Evolutionary conservation across 805 yeast genomes (phyloP).

Genomic region (Lipomyces spencermartinsiae): DNA sequence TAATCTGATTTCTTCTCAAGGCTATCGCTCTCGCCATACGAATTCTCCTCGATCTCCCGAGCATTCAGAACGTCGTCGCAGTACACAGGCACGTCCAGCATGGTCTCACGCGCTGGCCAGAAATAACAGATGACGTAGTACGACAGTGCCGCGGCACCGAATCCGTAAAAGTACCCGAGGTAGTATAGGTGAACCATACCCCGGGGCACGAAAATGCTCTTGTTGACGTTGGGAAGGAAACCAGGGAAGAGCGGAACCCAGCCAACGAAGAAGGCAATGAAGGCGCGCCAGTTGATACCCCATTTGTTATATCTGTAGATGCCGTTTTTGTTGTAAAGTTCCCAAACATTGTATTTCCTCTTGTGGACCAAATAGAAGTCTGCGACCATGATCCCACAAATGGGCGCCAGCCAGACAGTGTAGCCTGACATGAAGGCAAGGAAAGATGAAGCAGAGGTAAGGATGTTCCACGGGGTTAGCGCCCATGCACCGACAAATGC

Average conservation of each 20-base stretch:
- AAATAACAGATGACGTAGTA: conserved; percentile 26
- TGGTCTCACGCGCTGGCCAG: conserved; percentile 33
- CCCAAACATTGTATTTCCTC: conserved; percentile 50
- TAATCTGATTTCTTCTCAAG: background rate
- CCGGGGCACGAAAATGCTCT: conserved; percentile 10
- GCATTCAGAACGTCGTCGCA: conserved; percentile 20
- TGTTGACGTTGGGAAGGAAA: conserved; percentile 32
- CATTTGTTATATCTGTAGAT: conserved; percentile 52
- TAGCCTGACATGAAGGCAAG: conserved; percentile 82
- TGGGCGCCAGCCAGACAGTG: conserved; percentile 79
- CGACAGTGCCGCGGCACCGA: conserved; percentile 28
- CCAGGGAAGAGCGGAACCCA: conserved; percentile 38
- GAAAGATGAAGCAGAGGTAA: conserved; percentile 71
- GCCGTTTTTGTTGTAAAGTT: conserved; percentile 49
- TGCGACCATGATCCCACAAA: conserved; percentile 72
- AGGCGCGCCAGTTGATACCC: conserved; percentile 54
- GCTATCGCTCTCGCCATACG: background rate
- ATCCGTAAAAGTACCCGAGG: conserved; percentile 40
- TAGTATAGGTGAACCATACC: conserved; percentile 36
- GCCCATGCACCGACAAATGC: conserved; percentile 72
- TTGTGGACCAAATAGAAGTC: conserved; percentile 52
- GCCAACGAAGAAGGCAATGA: conserved; percentile 49
- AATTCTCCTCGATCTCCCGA: conserved; percentile 23
- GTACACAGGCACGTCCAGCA: conserved; percentile 29
- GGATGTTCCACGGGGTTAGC: conserved; percentile 80